Conservation (phyloP, 345 rosid genomes). For the Eucalyptus marginata region DNA sequence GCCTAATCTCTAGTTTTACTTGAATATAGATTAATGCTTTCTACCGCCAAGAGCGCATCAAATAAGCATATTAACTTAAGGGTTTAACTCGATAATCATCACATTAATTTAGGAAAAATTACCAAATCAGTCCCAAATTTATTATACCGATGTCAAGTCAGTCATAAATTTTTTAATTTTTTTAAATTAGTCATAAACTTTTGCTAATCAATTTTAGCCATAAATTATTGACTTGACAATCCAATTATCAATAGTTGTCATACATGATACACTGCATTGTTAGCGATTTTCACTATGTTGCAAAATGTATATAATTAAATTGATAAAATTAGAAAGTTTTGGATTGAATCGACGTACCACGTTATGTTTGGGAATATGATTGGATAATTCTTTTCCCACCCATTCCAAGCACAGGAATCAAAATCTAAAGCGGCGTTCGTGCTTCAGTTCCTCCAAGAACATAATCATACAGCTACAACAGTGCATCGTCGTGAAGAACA, state of each 20-base stretch:
- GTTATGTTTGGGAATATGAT: accelerated
- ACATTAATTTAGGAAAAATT: background rate
- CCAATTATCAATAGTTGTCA: too few species aligned
- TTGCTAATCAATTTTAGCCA: background rate
- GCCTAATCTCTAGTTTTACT: background rate
- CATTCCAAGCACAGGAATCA: background rate
- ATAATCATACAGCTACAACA: background rate
- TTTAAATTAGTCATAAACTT: too few species aligned
- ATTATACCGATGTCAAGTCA: too few species aligned
- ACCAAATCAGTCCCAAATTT: background rate
- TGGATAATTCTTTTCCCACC: background rate
- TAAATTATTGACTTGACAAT: background rate
- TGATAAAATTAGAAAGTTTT: background rate
- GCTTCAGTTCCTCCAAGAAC: background rate
- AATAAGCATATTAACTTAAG: background rate
- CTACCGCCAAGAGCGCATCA: background rate
- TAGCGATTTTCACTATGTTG: background rate
- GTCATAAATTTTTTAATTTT: too few species aligned
- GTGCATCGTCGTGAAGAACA: background rate
- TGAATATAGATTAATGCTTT: background rate
- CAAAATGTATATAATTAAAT: background rate
- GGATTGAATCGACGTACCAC: accelerated
- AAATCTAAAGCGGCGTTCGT: background rate
- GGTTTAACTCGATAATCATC: background rate
- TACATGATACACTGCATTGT: background rate